Conservation (phyloP, 257 asterid genomes). For the Plantago elongata region DNA sequence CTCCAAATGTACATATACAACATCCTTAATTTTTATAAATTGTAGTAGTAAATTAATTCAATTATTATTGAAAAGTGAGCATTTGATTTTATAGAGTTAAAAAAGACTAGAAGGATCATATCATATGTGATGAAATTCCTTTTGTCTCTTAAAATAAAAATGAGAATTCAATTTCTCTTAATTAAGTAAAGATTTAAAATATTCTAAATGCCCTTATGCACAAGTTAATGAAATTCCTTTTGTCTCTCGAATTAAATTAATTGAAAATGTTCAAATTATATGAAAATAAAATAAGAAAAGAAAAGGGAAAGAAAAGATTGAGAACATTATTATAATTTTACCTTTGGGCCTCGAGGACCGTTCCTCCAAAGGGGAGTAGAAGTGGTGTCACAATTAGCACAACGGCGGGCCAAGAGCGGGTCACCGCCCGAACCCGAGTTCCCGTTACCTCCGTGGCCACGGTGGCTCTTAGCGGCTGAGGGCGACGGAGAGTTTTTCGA, state of each 20-base stretch:
- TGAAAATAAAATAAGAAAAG: too few relatives aligned
- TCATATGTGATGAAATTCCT: neutral
- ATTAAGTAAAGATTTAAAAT: too few relatives aligned
- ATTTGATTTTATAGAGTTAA: neutral
- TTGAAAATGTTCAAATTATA: too few relatives aligned
- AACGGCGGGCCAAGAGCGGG: slow-evolving; percentile 77
- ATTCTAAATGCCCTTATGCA: too few relatives aligned
- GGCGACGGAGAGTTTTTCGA: slow-evolving; percentile 43
- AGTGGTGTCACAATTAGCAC: slow-evolving; percentile 94
- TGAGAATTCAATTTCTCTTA: neutral
- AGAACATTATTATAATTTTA: slow-evolving; percentile 7
- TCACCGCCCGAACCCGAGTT: slow-evolving; percentile 36
- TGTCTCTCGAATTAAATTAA: too few relatives aligned
- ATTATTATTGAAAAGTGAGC: too few relatives aligned
- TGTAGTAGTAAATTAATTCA: too few relatives aligned
- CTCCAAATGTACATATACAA: too few relatives aligned
- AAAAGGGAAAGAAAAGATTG: neutral
- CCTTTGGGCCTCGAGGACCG: slow-evolving; percentile 92
- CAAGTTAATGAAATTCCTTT: too few relatives aligned
- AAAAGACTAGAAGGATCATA: neutral
- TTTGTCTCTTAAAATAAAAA: neutral
- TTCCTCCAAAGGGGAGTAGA: slow-evolving; percentile 98
- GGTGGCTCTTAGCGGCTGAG: slow-evolving; percentile 39
- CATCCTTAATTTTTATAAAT: too few relatives aligned
- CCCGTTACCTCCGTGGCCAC: slow-evolving; percentile 20